A percentile compares a stretch with the other conserved stretches of the same genome.
These are phyloP conservation scores for Juncus inflexus DNA, from an alignment of 176 grass and related monocot species.

Conservation along the genomic window DNA sequence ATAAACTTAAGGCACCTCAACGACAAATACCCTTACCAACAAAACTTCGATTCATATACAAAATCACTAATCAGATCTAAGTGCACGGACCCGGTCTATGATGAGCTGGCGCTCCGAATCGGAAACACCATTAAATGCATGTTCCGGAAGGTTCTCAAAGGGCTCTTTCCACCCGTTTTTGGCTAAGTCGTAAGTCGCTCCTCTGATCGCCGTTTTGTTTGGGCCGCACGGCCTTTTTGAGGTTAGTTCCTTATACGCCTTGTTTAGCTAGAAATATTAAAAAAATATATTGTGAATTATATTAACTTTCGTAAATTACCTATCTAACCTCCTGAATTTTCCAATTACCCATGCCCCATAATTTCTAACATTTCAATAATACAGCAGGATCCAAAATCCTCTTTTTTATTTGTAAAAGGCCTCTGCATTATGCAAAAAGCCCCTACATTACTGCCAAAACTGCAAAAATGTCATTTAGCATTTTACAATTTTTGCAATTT, in stretches of 20 bases:
- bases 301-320: not conserved
- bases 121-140: slow-evolving; percentile 59
- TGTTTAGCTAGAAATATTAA: slow-evolving; percentile 48
- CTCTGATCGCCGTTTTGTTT: slow-evolving; percentile 63
- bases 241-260: slow-evolving; percentile 55
- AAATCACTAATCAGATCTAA: slow-evolving; percentile 25
- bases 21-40: too few relatives aligned
- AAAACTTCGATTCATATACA: not conserved
- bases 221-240: slow-evolving; percentile 69
- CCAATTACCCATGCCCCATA: too few relatives aligned
- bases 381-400: too few relatives aligned
- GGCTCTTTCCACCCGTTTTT: slow-evolving; percentile 74
- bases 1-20: too few relatives aligned
- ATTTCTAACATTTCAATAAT: too few relatives aligned
- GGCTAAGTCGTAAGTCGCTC: slow-evolving; percentile 66
- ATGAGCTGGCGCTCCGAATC: slow-evolving; percentile 67
- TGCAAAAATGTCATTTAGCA: too few relatives aligned
- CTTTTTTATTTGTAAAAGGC: too few relatives aligned
- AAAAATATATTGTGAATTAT: slow-evolving; percentile 4
- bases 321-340: too few relatives aligned
- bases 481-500: too few relatives aligned
- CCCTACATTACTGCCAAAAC: too few relatives aligned
- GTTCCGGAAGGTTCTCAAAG: slow-evolving; percentile 66
- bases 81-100: slow-evolving; percentile 46
- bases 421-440: too few relatives aligned